phyloP scores from a whole-genome alignment of 176 grass and related monocot species.

The Avena sativa region DNA sequence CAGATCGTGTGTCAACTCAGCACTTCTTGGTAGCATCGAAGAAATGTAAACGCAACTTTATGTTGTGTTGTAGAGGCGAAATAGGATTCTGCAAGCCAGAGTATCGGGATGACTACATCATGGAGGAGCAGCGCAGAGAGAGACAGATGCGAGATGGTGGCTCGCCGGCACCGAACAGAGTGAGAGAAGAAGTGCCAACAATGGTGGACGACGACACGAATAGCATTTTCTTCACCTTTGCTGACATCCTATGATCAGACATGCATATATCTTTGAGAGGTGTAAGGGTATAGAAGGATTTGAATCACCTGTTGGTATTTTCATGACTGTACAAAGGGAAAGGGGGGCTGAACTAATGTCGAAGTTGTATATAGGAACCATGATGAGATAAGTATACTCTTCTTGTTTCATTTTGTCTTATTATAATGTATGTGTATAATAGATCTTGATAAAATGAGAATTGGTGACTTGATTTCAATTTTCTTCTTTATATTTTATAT shows the following conservation, averaged over 20 bases:
- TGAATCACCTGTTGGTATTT: background rate
- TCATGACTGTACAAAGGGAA: background rate
- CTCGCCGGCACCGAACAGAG: background rate
- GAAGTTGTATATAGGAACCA: too few relatives aligned
- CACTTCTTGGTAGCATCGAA: background rate
- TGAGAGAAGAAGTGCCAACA: slow-evolving; percentile 8
- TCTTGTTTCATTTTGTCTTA: too few relatives aligned
- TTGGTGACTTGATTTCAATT: too few relatives aligned
- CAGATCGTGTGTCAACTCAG: background rate
- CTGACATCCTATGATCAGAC: background rate
- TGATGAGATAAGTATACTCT: too few relatives aligned
- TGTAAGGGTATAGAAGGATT: background rate
- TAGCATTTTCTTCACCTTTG: slow-evolving; percentile 51
- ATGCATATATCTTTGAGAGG: background rate
- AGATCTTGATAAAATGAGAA: too few relatives aligned
- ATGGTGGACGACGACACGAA: background rate
- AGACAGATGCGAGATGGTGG: slow-evolving; percentile 7
- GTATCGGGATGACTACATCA: slow-evolving; percentile 48
- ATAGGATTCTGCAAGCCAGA: slow-evolving; percentile 56
- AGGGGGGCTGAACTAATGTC: background rate
- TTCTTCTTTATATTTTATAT: too few relatives aligned
- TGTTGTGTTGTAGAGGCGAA: slow-evolving; percentile 53
- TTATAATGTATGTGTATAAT: too few relatives aligned
- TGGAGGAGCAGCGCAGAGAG: slow-evolving; percentile 37
- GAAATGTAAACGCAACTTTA: background rate